Evolutionary conservation across 257 asterid genomes (phyloP).

Genomic region (Solanum clarkiae): DNA sequence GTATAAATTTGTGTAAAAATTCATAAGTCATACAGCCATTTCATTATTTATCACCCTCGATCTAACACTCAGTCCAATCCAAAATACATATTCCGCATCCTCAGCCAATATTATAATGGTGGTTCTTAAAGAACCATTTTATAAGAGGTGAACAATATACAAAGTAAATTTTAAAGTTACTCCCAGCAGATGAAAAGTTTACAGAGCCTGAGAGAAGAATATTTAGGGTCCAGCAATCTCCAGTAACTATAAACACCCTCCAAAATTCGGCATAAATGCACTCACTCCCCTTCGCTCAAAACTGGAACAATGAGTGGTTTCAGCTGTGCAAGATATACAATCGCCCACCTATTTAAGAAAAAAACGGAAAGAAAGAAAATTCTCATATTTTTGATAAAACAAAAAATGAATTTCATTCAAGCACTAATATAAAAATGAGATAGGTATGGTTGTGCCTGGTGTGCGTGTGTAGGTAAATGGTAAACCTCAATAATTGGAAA

Average conservation of each 20-base stretch:
- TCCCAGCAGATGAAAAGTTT: not conserved
- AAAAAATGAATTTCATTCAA: not conserved
- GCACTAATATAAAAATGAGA: not conserved
- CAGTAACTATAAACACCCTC: not conserved
- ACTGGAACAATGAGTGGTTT: constrained; percentile 85
- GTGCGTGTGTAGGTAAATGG: not conserved
- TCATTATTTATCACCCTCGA: not conserved
- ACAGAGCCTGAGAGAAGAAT: constrained; percentile 8
- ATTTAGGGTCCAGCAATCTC: not conserved
- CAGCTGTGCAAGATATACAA: constrained; percentile 85
- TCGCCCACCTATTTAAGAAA: constrained; percentile 65
- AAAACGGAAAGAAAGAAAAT: not conserved
- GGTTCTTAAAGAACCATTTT: not conserved
- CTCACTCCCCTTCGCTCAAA: constrained; percentile 50
- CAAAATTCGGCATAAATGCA: not conserved
- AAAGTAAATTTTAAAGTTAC: not conserved
- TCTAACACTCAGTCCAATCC: not conserved
- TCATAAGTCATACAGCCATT: not conserved
- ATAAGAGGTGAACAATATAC: not conserved
- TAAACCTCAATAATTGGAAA: not conserved
- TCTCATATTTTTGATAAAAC: not conserved
- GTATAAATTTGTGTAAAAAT: not conserved
- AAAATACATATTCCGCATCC: not conserved
- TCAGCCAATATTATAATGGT: not conserved
- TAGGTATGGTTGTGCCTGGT: not conserved